Evolutionary conservation across 163 green algal species (phyloP).

Genomic region (Scenedesmus sp.): DNA sequence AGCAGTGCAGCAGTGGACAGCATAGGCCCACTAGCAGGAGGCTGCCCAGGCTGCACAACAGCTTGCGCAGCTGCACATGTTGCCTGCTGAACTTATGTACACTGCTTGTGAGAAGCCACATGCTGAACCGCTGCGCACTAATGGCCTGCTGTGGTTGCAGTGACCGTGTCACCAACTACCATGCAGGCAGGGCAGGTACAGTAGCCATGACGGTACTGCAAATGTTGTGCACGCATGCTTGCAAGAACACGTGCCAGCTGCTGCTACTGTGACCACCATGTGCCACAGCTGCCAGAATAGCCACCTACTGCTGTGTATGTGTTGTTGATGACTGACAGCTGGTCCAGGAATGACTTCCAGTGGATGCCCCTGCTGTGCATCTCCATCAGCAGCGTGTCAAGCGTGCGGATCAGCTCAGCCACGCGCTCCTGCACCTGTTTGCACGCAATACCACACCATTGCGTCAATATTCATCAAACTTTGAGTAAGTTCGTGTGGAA

Average conservation of each 20-base stretch:
- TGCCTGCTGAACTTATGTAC: too few relatives aligned
- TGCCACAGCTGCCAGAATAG: background rate
- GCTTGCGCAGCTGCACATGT: too few relatives aligned
- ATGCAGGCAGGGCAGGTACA: too few relatives aligned
- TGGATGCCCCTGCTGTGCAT: background rate
- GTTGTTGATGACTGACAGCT: conserved; percentile 47
- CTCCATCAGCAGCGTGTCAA: conserved; percentile 30
- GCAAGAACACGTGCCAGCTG: background rate
- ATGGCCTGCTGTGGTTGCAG: too few relatives aligned
- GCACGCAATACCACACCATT: background rate
- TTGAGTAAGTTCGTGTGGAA: background rate
- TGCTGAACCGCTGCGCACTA: too few relatives aligned
- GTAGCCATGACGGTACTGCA: too few relatives aligned
- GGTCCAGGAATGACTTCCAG: conserved; percentile 34
- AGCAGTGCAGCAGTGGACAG: background rate
- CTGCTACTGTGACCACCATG: too few relatives aligned
- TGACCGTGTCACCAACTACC: too few relatives aligned
- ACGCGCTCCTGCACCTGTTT: conserved; percentile 44
- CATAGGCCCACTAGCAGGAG: background rate
- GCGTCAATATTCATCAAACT: background rate
- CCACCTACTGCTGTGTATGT: conserved; percentile 39
- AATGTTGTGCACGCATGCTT: background rate
- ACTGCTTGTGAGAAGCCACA: too few relatives aligned
- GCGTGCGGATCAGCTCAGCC: conserved; percentile 16
- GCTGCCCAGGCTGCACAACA: background rate